Evolutionary conservation across 176 grass and related monocot species (phyloP).

Genomic region (Eleusine indica): DNA sequence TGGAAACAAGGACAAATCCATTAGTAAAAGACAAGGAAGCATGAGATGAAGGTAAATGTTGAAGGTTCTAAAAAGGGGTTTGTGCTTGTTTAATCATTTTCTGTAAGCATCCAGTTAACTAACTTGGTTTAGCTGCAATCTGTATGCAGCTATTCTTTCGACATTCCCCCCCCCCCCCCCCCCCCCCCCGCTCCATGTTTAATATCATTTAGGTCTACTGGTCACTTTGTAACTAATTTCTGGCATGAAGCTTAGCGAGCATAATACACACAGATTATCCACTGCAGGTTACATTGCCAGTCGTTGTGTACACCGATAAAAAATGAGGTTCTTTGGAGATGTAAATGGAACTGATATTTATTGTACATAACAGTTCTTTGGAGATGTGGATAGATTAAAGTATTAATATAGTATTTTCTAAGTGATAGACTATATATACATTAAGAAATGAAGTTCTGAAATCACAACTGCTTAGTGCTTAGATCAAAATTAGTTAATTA

Average conservation of each 20-base stretch:
- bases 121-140: background rate
- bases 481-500: background rate
- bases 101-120: constrained; percentile 22
- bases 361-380: background rate
- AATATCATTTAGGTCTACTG: constrained; percentile 13
- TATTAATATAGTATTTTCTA: background rate
- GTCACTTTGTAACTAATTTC: constrained; percentile 19
- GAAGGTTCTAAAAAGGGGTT: background rate
- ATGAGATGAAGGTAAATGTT: constrained; percentile 12
- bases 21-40: constrained; percentile 31
- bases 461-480: background rate
- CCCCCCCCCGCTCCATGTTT: background rate
- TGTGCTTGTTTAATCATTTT: constrained; percentile 4
- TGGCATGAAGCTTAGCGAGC: background rate
- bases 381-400: background rate
- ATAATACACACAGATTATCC: background rate
- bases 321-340: no score
- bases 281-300: background rate
- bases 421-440: background rate
- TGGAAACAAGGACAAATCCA: constrained; percentile 27
- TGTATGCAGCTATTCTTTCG: constrained; percentile 15
- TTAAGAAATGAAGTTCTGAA: constrained; percentile 17
- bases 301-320: background rate
- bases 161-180: background rate
- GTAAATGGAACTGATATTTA: background rate